A percentile compares a stretch with the other conserved stretches of the same genome.
These are phyloP conservation scores for Diphasiastrum complanatum DNA, from an alignment of 83 land plant genomes.

Conservation along the genomic window DNA sequence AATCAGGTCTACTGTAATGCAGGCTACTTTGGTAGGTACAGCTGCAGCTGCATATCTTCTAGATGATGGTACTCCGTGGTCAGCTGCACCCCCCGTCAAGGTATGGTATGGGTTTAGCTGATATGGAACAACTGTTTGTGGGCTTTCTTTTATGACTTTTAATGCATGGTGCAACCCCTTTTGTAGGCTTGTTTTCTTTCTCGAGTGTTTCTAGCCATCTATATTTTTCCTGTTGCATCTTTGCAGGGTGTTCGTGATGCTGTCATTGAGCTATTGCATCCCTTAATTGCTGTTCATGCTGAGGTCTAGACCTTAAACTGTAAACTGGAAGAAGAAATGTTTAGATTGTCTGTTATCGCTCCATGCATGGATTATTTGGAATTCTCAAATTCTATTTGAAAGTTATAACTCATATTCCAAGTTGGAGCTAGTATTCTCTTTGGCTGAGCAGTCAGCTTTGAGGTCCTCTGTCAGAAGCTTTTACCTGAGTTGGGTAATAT, in stretches of 20 bases:
- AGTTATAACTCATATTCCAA: too few species aligned
- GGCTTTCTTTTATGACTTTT: background rate
- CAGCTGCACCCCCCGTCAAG: conserved; percentile 86
- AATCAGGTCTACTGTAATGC: conserved; percentile 6
- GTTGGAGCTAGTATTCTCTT: too few species aligned
- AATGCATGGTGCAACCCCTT: background rate
- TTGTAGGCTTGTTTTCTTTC: background rate
- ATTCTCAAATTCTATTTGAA: too few species aligned
- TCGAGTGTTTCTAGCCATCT: background rate
- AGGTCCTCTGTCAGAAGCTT: background rate
- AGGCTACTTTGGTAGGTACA: conserved; percentile 69
- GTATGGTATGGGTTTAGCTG: conserved; percentile 31
- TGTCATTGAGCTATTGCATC: conserved; percentile 79
- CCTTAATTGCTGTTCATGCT: conserved; percentile 86
- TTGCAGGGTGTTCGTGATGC: conserved; percentile 91
- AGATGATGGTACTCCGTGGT: conserved; percentile 92
- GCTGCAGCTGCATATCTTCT: conserved; percentile 73
- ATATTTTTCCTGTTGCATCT: background rate
- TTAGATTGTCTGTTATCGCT: background rate
- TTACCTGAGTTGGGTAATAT: background rate
- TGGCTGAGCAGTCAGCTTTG: too few species aligned
- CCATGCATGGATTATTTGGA: background rate
- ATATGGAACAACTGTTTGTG: background rate
- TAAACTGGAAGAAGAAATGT: background rate
- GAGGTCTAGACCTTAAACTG: conserved; percentile 50